These are phyloP conservation scores for Skeletonema menzelii DNA, from an alignment of 108 stramenopile species.

Conservation along the genomic window DNA sequence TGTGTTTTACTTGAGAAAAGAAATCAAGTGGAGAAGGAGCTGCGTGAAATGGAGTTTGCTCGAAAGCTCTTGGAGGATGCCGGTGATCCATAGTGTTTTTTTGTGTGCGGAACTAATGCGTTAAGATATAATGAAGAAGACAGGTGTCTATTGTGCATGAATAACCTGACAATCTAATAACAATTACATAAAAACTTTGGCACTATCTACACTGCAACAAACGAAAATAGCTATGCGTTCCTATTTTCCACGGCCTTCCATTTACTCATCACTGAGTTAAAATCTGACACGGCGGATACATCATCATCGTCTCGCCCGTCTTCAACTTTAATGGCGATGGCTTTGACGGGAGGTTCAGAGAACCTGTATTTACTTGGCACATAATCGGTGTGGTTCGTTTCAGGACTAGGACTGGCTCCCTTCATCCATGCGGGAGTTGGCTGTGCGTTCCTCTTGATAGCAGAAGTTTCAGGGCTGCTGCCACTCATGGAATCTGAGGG, in stretches of 20 bases:
- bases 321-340: background rate
- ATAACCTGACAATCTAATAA: too few relatives aligned
- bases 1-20: background rate
- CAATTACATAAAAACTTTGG: too few relatives aligned
- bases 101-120: too few relatives aligned
- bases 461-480: background rate
- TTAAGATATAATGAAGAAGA: too few relatives aligned
- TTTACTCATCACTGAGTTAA: background rate
- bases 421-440: background rate
- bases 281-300: background rate
- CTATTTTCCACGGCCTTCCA: background rate
- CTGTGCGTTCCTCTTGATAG: background rate
- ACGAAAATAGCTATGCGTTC: background rate
- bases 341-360: background rate
- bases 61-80: background rate
- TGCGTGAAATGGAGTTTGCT: slow-evolving; percentile 3
- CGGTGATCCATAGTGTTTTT: too few relatives aligned
- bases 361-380: background rate
- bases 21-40: background rate
- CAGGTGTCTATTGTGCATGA: too few relatives aligned
- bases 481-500: background rate
- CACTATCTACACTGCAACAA: background rate
- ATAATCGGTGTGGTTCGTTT: background rate
- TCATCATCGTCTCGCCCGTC: background rate
- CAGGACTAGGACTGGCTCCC: background rate